These are phyloP conservation scores for Metarhizium rileyi DNA, from an alignment of 2,329 filamentous ascomycete genomes.

Conservation along the genomic window DNA sequence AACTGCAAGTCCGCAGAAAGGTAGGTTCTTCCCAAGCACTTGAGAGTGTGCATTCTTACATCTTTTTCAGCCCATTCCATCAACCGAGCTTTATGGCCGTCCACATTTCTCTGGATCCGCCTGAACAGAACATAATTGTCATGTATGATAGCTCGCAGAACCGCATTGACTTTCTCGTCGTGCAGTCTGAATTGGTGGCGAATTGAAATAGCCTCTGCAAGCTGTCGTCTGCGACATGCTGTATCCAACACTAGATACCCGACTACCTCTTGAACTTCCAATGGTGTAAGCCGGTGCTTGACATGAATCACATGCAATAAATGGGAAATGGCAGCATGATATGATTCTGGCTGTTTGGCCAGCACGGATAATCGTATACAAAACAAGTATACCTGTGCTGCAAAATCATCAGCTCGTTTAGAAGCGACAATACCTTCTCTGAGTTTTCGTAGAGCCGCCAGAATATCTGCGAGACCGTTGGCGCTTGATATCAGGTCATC, in stretches of 20 bases:
- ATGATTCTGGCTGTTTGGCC: conserved; percentile 74
- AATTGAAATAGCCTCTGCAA: conserved; percentile 63
- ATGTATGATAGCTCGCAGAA: conserved; percentile 61
- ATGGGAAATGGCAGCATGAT: conserved; percentile 77
- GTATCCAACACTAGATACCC: conserved; percentile 79
- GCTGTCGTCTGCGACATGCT: conserved; percentile 70
- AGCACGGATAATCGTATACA: conserved; percentile 78
- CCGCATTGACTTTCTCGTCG: conserved; percentile 58
- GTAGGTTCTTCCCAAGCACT: conserved; percentile 79
- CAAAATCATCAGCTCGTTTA: conserved; percentile 67
- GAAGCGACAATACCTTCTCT: conserved; percentile 81
- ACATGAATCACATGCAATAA: conserved; percentile 65
- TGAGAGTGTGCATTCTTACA: conserved; percentile 68
- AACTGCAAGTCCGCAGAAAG: conserved; percentile 58
- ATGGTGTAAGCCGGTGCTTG: conserved; percentile 53
- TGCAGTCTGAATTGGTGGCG: conserved; percentile 50
- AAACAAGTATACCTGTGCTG: conserved; percentile 85
- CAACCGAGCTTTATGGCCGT: conserved; percentile 69
- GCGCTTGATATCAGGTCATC: conserved; percentile 30
- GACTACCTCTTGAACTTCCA: conserved; percentile 70
- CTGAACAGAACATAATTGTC: conserved; percentile 80
- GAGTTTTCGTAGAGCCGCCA: conserved; percentile 82
- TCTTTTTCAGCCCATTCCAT: conserved; percentile 72
- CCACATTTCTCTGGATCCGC: conserved; percentile 58
- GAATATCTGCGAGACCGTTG: conserved; percentile 61